These are phyloP conservation scores for Syzygium aqueum DNA, from an alignment of 345 rosid genomes.

Conservation along the genomic window DNA sequence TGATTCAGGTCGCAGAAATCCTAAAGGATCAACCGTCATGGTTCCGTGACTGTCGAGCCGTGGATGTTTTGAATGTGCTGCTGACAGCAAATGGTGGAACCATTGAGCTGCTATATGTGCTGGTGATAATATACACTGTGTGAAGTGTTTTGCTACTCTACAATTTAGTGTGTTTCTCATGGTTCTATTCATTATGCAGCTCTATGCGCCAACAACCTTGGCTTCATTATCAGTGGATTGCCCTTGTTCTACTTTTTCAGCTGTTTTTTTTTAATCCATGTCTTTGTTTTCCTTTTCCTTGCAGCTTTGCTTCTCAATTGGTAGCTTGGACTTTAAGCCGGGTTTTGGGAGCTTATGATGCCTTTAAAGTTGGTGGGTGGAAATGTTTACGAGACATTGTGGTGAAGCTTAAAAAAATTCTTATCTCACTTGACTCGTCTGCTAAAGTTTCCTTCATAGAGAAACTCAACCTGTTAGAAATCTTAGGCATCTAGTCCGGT, in stretches of 20 bases:
- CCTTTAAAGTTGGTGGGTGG: conserved; percentile 88
- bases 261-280: neutral
- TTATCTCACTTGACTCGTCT: neutral
- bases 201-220: conserved; percentile 95
- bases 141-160: neutral
- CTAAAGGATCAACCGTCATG: conserved; percentile 98
- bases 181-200: conserved; percentile 30
- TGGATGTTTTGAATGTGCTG: conserved; percentile 93
- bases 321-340: conserved; percentile 81
- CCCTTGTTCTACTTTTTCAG: neutral
- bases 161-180: neutral
- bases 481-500: neutral
- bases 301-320: conserved; percentile 66
- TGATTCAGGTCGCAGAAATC: conserved; percentile 86
- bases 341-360: conserved; percentile 62
- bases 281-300: conserved; percentile 3
- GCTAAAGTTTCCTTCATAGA: neutral
- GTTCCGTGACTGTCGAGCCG: conserved; percentile 99
- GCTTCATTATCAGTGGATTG: conserved; percentile 13
- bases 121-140: conserved; percentile 26
- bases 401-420: conserved; percentile 85
- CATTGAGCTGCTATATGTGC: conserved; percentile 98
- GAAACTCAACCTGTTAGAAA: neutral
- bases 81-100: conserved; percentile 99
- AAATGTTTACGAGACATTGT: conserved; percentile 75